Conservation (phyloP, 345 rosid genomes). For the Populus alba region DNA sequence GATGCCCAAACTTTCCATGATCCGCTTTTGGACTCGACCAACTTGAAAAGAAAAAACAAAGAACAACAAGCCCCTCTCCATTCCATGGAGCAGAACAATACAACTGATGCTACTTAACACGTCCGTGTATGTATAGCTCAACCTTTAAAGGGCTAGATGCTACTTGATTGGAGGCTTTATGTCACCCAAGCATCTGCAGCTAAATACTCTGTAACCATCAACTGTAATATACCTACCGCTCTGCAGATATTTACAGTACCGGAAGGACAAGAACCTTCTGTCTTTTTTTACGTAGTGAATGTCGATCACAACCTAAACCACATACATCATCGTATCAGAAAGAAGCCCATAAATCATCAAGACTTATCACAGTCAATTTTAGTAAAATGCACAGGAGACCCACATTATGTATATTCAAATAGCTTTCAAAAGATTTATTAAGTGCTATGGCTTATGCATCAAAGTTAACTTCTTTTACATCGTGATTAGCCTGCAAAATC, state of each 20-base stretch:
- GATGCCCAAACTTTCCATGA: slow-evolving; percentile 42
- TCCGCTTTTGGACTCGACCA: slow-evolving; percentile 59
- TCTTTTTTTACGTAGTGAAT: not conserved
- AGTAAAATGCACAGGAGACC: not conserved
- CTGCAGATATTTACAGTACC: not conserved
- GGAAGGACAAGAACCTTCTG: not conserved
- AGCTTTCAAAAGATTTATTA: not conserved
- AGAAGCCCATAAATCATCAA: not conserved
- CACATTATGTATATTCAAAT: not conserved
- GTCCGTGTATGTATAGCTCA: not conserved
- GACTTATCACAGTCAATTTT: not conserved
- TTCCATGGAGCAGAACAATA: slow-evolving; percentile 45
- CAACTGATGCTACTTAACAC: not conserved
- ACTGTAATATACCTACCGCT: not conserved
- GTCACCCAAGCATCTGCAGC: not conserved
- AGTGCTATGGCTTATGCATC: not conserved
- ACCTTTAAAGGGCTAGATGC: not conserved
- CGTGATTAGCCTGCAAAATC: not conserved
- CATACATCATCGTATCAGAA: not conserved
- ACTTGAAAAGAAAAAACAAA: slow-evolving; percentile 47
- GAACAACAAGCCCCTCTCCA: slow-evolving; percentile 50
- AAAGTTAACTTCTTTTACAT: not conserved
- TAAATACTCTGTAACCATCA: not conserved
- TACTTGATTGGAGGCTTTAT: not conserved
- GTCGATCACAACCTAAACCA: not conserved